Conservation (phyloP, 1,139 yeast species). For the Ogataea hybrid region DNA sequence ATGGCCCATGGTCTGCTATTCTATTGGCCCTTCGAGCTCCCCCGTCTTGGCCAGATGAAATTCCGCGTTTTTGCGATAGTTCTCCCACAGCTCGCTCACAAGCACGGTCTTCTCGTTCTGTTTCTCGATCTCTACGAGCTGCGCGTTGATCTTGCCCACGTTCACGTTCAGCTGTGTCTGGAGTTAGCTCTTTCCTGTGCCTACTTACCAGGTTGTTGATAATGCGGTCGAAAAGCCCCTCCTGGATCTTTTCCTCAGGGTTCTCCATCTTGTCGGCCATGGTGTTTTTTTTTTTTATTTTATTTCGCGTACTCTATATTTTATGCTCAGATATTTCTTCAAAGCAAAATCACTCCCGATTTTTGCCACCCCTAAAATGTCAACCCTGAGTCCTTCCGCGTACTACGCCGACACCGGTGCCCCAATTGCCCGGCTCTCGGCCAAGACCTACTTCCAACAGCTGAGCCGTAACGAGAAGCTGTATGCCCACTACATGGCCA, state of each 20-base stretch:
- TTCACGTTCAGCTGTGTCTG: slow-evolving; percentile 26
- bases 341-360: slow-evolving; percentile 2
- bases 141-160: slow-evolving; percentile 45
- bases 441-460: slow-evolving; percentile 46
- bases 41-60: slow-evolving; percentile 74
- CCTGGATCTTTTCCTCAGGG: slow-evolving; percentile 87
- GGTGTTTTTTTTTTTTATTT: background rate
- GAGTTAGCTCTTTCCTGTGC: background rate
- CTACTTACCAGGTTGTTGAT: slow-evolving; percentile 68
- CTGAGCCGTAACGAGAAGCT: slow-evolving; percentile 52
- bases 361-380: slow-evolving; percentile 12
- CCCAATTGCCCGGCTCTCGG: slow-evolving; percentile 43
- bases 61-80: slow-evolving; percentile 67
- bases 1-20: background rate
- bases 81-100: slow-evolving; percentile 80
- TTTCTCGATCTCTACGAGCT: slow-evolving; percentile 57
- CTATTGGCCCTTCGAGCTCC: slow-evolving; percentile 28
- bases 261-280: slow-evolving; percentile 58
- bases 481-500: slow-evolving; percentile 80
- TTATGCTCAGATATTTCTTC: slow-evolving; percentile 6
- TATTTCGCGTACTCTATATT: slow-evolving; percentile 4
- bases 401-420: slow-evolving; percentile 46
- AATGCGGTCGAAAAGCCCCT: slow-evolving; percentile 72
- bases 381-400: slow-evolving; percentile 17
- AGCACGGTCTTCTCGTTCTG: slow-evolving; percentile 71